Conservation (phyloP, 805 yeast species). For the Isabelozyma gotoi region DNA sequence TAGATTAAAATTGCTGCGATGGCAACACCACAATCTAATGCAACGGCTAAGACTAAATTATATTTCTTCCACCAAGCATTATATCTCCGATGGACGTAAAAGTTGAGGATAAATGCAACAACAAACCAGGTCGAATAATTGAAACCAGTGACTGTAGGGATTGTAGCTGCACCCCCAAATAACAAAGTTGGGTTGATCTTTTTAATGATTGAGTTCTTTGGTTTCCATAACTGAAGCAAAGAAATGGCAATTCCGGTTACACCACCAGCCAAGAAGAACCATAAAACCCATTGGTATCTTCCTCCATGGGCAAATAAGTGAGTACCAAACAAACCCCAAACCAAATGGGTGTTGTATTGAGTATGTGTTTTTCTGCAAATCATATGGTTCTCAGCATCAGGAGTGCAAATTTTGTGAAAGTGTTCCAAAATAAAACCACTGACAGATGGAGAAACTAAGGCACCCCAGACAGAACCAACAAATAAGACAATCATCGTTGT, state of each 20-base stretch:
- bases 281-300: constrained; percentile 10
- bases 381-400: constrained; percentile 10
- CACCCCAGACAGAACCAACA: constrained; percentile 8
- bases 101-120: constrained; percentile 6
- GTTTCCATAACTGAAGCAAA: background rate
- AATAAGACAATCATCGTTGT: constrained; percentile 6
- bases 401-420: constrained; percentile 7
- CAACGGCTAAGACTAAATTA: constrained; percentile 8
- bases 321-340: constrained; percentile 13
- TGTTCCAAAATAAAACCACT: constrained; percentile 5
- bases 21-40: constrained; percentile 11
- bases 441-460: constrained; percentile 7
- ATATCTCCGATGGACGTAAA: constrained; percentile 6
- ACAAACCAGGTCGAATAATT: constrained; percentile 9
- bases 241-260: background rate
- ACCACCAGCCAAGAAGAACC: constrained; percentile 11
- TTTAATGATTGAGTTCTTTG: background rate
- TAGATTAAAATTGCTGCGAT: constrained; percentile 11
- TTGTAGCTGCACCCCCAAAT: constrained; percentile 8
- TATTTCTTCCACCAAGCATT: constrained; percentile 12
- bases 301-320: constrained; percentile 10
- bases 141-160: constrained; percentile 10
- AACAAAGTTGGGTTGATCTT: constrained; percentile 8
- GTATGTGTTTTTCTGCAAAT: constrained; percentile 8
- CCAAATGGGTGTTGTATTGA: constrained; percentile 10